Evolutionary conservation across 1,139 yeast genomes (phyloP), one percentile per base, ranked within the genome.

Genomic region (Zygoascus hellenicus): DNA sequence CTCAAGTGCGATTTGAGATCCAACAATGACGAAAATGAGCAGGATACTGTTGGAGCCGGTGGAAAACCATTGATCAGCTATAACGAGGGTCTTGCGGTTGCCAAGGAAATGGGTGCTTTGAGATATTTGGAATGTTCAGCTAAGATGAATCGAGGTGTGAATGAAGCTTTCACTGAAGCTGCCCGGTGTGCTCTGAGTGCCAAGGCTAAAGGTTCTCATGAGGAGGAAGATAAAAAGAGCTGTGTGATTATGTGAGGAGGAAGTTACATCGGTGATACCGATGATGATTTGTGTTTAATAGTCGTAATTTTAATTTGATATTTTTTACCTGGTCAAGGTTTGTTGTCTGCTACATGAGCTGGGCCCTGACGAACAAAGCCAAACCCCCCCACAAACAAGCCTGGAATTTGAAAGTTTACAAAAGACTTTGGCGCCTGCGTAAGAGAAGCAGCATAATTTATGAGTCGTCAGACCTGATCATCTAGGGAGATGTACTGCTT

Each of bases 131-230:
- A 90, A 66, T 90, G 97, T 68, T 85, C 95, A 30, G 97, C 97
- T 10, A 89, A 89, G 70, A 83, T 83, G 65, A 89, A 88, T 66
- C 77, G 95, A 62, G 97, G 97, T 55, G 97, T 90, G 28, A 89
- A 92, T 61, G 97, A 90, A 67, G 97, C 96, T 4, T 90, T 90
- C 64, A 87, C 96, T 1, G 97, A 90, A 67, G 97, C 97, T 42
- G 96, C 97, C 9, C 79, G 97, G 66, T 89, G 96, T 64, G 97
- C 97, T 4, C 75, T 92, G 58, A 83, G 87, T 55, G 96, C 96
- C 13, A 86, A 81, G 61, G 88, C 95, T 45, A 86, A 82, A 61
- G 92, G 92, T 48, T 83, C 84, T 40, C 74, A 72, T 15, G 73
- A 54, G 31, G 56, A 53, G 34, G 50, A 46, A 17, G 17, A 19